These are phyloP conservation scores for Nothophoma quercina DNA, from an alignment of 2,329 filamentous ascomycete genomes.

Conservation along the genomic window DNA sequence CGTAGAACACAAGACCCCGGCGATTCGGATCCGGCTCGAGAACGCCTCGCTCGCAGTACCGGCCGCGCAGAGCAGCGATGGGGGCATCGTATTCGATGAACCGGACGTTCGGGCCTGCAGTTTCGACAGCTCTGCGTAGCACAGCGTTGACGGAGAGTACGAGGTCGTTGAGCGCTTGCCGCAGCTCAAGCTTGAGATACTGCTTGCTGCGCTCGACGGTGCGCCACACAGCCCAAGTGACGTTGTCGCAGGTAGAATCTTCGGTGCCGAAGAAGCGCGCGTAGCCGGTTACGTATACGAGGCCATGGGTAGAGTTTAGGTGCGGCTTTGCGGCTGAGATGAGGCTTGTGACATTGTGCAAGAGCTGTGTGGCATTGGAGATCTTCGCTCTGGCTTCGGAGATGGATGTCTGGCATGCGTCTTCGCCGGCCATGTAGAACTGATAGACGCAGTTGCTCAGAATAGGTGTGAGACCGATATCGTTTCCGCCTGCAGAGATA, in stretches of 20 bases:
- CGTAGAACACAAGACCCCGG: constrained; percentile 36
- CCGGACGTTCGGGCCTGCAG: constrained; percentile 25
- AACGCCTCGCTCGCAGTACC: constrained; percentile 40
- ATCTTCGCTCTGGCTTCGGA: constrained; percentile 28
- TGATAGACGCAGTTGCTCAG: constrained; percentile 43
- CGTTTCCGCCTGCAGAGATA: constrained; percentile 44
- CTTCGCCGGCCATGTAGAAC: constrained; percentile 35
- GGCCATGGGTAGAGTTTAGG: constrained; percentile 31
- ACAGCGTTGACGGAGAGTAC: constrained; percentile 35
- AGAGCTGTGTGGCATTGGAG: constrained; percentile 24
- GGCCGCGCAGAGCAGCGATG: constrained; percentile 24
- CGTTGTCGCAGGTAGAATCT: constrained; percentile 35
- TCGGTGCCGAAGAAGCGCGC: constrained; percentile 41
- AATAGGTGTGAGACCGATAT: constrained; percentile 37
- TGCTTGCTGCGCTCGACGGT: constrained; percentile 30
- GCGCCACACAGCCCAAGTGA: constrained; percentile 43
- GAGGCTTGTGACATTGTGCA: constrained; percentile 28
- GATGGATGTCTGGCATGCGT: constrained; percentile 34
- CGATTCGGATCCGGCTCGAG: constrained; percentile 39
- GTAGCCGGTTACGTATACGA: constrained; percentile 42
- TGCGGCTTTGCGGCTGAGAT: constrained; percentile 31
- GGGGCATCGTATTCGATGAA: constrained; percentile 37
- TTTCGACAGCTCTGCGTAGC: constrained; percentile 23
- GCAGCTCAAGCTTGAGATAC: constrained; percentile 35
- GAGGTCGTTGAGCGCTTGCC: constrained; percentile 36